A percentile compares a stretch with the other conserved stretches of the same genome.
These are phyloP conservation scores for Telopea speciosissima DNA, from an alignment of 177 flowering plant genomes.

Conservation along the genomic window DNA sequence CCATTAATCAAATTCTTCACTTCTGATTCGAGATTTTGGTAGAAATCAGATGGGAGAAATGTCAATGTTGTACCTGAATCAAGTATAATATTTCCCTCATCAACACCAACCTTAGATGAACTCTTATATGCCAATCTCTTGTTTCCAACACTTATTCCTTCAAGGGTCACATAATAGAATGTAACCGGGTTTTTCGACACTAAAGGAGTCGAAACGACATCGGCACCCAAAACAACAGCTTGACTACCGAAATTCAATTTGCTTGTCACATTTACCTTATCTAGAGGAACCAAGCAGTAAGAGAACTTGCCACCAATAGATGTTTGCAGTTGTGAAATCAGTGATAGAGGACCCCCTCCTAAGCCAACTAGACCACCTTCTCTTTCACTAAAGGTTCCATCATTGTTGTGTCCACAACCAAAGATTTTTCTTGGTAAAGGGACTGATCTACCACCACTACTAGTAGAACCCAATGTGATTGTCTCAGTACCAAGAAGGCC, in stretches of 20 bases:
- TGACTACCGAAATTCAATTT: slow-evolving; percentile 31
- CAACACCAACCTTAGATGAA: neutral
- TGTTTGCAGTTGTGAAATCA: slow-evolving; percentile 29
- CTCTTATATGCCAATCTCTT: slow-evolving; percentile 11
- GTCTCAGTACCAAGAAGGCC: slow-evolving; percentile 32
- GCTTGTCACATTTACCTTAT: slow-evolving; percentile 5
- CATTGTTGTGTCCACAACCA: slow-evolving; percentile 44
- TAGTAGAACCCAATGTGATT: slow-evolving; percentile 17
- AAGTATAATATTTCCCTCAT: slow-evolving; percentile 40
- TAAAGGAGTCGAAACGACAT: slow-evolving; percentile 29
- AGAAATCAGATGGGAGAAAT: slow-evolving; percentile 17
- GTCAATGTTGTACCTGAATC: slow-evolving; percentile 56
- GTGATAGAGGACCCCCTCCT: slow-evolving; percentile 34
- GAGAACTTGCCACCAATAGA: slow-evolving; percentile 32
- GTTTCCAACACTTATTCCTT: slow-evolving; percentile 36
- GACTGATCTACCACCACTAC: neutral
- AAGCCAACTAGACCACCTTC: slow-evolving; percentile 38
- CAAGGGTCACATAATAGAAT: slow-evolving; percentile 33
- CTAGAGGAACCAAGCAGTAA: slow-evolving; percentile 34
- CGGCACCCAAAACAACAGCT: slow-evolving; percentile 19
- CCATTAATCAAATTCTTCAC: slow-evolving; percentile 9
- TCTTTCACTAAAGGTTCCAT: slow-evolving; percentile 14
- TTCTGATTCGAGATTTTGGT: slow-evolving; percentile 11
- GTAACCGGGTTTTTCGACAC: slow-evolving; percentile 7
- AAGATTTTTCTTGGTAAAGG: slow-evolving; percentile 14